phyloP scores from a whole-genome alignment of 2,329 filamentous ascomycete species.

The Alternaria arborescens region DNA sequence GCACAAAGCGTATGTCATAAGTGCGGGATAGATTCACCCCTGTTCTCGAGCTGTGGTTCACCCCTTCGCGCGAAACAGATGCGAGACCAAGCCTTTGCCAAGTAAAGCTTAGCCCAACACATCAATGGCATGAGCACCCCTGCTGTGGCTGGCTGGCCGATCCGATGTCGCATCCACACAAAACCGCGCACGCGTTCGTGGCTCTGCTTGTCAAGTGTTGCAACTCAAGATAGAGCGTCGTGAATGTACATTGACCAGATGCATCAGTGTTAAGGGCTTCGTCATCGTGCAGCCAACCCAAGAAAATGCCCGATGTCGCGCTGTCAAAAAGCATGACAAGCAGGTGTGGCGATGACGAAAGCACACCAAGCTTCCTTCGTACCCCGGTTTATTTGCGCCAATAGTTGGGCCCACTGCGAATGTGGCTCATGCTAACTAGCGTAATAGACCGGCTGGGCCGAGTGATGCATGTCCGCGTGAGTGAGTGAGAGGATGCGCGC shows the following conservation, averaged over 20 bases:
- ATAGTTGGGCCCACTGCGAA: slow-evolving; percentile 7
- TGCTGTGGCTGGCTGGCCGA: background rate
- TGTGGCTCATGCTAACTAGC: slow-evolving; percentile 12
- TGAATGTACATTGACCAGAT: background rate
- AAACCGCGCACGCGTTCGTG: slow-evolving; percentile 1
- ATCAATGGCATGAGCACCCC: background rate
- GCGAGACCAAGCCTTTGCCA: slow-evolving; percentile 32
- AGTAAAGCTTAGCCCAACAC: slow-evolving; percentile 27
- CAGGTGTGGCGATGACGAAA: slow-evolving; percentile 23
- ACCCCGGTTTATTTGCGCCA: slow-evolving; percentile 18
- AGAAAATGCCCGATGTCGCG: background rate
- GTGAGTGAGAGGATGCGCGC: background rate
- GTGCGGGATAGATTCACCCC: background rate
- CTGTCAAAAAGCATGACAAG: slow-evolving; percentile 1
- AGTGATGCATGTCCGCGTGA: slow-evolving; percentile 15
- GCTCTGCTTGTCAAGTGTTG: background rate
- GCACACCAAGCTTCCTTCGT: background rate
- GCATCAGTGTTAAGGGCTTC: background rate
- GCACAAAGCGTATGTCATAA: background rate
- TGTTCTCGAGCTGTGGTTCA: slow-evolving; percentile 3
- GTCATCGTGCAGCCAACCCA: background rate
- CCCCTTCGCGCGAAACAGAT: slow-evolving; percentile 2
- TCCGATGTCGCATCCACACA: background rate
- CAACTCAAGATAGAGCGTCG: background rate
- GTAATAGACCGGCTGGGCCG: slow-evolving; percentile 6